Evolutionary conservation across 208 protist species (phyloP).

Genomic region (Crithidia expoeki): DNA sequence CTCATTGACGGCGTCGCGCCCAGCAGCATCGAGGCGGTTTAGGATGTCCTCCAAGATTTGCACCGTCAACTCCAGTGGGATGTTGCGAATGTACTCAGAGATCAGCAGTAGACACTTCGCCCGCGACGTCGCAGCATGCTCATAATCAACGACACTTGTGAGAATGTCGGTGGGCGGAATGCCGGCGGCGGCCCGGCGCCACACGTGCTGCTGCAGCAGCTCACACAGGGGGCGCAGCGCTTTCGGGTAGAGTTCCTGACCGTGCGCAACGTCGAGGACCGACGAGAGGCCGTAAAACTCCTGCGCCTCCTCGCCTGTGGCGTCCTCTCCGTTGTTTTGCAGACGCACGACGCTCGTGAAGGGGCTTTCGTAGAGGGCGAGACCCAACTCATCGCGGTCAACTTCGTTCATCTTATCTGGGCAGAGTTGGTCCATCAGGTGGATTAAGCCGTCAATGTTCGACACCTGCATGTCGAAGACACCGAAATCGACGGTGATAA

Average conservation of each 20-base stretch:
- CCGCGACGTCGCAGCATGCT: constrained; percentile 19
- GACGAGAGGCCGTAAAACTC: constrained; percentile 84
- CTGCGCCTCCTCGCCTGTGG: constrained; percentile 63
- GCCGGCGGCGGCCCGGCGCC: constrained; percentile 68
- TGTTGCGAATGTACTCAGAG: constrained; percentile 85
- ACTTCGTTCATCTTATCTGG: constrained; percentile 88
- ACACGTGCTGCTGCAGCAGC: constrained; percentile 58
- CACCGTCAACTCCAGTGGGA: constrained; percentile 81
- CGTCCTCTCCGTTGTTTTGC: constrained; percentile 47
- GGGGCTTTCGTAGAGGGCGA: constrained; percentile 59
- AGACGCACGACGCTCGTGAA: constrained; percentile 83
- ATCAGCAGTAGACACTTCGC: constrained; percentile 78
- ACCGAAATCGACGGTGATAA: constrained; percentile 88
- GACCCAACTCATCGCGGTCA: constrained; percentile 78
- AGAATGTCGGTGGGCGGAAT: constrained; percentile 77
- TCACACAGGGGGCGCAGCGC: constrained; percentile 50
- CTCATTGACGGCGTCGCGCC: constrained; percentile 2
- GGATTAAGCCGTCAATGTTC: constrained; percentile 73
- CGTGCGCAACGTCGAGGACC: constrained; percentile 67
- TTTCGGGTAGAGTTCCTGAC: constrained; percentile 37
- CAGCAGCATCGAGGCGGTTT: constrained; percentile 49
- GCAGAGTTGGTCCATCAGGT: constrained; percentile 86
- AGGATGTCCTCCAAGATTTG: constrained; percentile 72
- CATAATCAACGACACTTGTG: constrained; percentile 33
- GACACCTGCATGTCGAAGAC: constrained; percentile 79